These are phyloP conservation scores for Francoa sonchifolia DNA, from an alignment of 441 rosid species.

Conservation along the genomic window DNA sequence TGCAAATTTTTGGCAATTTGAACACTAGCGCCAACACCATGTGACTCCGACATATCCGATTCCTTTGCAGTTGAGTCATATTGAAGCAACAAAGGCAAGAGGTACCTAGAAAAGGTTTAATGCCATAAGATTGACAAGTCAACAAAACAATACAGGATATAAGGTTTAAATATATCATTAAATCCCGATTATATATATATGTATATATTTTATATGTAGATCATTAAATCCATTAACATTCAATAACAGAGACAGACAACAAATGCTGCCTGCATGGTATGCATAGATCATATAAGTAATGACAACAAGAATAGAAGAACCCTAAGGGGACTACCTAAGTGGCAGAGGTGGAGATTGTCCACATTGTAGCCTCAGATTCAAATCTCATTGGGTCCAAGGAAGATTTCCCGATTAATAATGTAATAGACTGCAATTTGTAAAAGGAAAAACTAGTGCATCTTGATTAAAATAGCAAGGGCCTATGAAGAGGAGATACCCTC, in stretches of 20 bases:
- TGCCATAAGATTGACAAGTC: not conserved
- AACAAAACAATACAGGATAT: not conserved
- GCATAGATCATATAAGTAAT: too few relatives aligned
- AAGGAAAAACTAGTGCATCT: too few relatives aligned
- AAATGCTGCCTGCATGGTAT: too few relatives aligned
- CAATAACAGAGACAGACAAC: not conserved
- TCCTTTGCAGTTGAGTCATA: conserved; percentile 98
- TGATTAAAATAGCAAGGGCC: too few relatives aligned
- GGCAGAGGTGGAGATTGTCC: too few relatives aligned
- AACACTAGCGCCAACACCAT: conserved; percentile 91
- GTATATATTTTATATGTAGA: not conserved
- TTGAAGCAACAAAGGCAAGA: conserved; percentile 88
- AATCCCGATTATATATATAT: not conserved
- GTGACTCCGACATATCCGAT: conserved; percentile 64
- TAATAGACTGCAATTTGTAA: too few relatives aligned
- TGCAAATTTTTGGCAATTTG: conserved; percentile 96
- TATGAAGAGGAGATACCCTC: too few relatives aligned
- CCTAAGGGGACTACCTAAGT: too few relatives aligned
- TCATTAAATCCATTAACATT: not conserved
- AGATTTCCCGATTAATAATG: too few relatives aligned
- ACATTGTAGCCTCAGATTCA: too few relatives aligned
- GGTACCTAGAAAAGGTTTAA: conserved; percentile 54
- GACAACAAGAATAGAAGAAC: too few relatives aligned
- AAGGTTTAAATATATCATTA: not conserved
- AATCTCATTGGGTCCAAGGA: too few relatives aligned